Evolutionary conservation across 441 rosid species (phyloP).

Genomic region (Adansonia grandidieri): DNA sequence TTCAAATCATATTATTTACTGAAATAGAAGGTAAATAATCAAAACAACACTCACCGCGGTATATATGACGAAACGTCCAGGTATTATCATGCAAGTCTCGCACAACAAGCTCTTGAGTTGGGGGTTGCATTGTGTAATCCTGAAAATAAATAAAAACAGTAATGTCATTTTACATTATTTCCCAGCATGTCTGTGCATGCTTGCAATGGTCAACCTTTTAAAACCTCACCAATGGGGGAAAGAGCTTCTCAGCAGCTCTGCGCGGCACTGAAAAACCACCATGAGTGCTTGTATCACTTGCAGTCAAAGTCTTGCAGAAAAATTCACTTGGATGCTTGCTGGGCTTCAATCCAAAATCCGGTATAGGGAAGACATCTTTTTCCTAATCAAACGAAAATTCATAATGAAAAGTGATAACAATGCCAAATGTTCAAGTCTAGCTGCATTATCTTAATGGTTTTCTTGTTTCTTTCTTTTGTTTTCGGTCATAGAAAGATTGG

Average conservation of each 20-base stretch:
- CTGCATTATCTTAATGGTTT: neutral
- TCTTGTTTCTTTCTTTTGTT: neutral
- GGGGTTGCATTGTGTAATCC: conserved; percentile 95
- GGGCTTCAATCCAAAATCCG: conserved; percentile 80
- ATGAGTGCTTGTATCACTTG: conserved; percentile 96
- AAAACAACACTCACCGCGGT: conserved; percentile 60
- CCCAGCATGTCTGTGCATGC: neutral
- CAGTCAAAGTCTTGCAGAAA: conserved; percentile 92
- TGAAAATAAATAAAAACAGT: conserved; percentile 26
- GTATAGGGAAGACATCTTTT: conserved; percentile 83
- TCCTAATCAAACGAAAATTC: conserved; percentile 50
- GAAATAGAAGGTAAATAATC: neutral
- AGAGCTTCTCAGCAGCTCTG: conserved; percentile 97
- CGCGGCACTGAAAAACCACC: conserved; percentile 99
- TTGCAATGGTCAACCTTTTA: conserved; percentile 3
- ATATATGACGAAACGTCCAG: conserved; percentile 97
- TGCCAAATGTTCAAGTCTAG: neutral
- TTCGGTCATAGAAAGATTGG: too few relatives aligned
- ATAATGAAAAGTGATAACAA: neutral
- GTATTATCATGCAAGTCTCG: conserved; percentile 86
- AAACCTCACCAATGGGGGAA: conserved; percentile 76
- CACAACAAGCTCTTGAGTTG: conserved; percentile 93
- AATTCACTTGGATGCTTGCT: conserved; percentile 89
- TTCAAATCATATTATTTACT: neutral
- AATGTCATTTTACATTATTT: too few relatives aligned